Evolutionary conservation across 2,329 filamentous ascomycete genomes (phyloP).

Genomic region (Cercospora citrullina): DNA sequence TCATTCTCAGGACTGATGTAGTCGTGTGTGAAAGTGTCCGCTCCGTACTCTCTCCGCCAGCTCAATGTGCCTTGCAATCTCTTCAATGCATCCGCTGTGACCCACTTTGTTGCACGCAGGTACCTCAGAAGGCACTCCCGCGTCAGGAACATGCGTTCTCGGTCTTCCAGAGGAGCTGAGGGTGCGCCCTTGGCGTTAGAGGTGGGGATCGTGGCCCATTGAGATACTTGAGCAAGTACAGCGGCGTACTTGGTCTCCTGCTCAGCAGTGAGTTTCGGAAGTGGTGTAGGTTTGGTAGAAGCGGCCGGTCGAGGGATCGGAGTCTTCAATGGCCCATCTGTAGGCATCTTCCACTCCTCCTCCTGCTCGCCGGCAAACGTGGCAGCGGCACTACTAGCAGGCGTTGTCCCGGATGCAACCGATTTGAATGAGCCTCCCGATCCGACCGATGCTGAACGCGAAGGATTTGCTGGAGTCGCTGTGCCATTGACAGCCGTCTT

Average conservation of each 20-base stretch:
- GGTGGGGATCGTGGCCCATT: slow-evolving; percentile 70
- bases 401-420: slow-evolving; percentile 27
- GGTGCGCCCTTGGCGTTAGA: slow-evolving; percentile 60
- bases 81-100: slow-evolving; percentile 69
- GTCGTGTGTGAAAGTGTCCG: slow-evolving; percentile 75
- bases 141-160: slow-evolving; percentile 86
- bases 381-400: slow-evolving; percentile 21
- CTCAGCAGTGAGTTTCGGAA: slow-evolving; percentile 66
- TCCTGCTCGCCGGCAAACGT: slow-evolving; percentile 30
- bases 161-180: slow-evolving; percentile 68
- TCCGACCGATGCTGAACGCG: slow-evolving; percentile 30
- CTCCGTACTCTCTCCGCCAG: slow-evolving; percentile 89
- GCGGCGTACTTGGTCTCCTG: slow-evolving; percentile 79
- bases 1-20: slow-evolving; percentile 93
- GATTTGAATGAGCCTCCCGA: slow-evolving; percentile 34
- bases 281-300: slow-evolving; percentile 56
- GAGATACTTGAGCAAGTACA: slow-evolving; percentile 68
- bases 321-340: slow-evolving; percentile 36
- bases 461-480: slow-evolving; percentile 7
- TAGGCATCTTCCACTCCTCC: slow-evolving; percentile 32
- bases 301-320: slow-evolving; percentile 43
- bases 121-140: slow-evolving; percentile 90
- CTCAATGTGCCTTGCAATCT: slow-evolving; percentile 77
- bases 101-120: slow-evolving; percentile 91
- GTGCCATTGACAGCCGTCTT: slow-evolving; percentile 12